phyloP scores from a whole-genome alignment of 148 eudicot genomes.

The Vaccinium corymbosum region DNA sequence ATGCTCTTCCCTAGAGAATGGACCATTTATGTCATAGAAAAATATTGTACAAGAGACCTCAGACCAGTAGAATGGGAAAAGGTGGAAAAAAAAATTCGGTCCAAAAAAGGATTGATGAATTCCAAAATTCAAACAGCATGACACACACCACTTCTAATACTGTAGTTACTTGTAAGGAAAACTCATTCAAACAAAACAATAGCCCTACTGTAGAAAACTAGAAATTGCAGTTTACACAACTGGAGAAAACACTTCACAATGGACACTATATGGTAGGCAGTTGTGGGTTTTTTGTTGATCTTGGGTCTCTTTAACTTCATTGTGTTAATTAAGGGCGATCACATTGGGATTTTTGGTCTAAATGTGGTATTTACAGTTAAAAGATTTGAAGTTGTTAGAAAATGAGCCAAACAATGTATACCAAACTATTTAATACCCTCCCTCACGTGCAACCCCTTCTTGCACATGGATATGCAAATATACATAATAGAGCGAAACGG shows the following conservation, averaged over 20 bases:
- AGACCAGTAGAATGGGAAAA: neutral
- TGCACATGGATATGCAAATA: neutral
- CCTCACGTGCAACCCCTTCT: neutral
- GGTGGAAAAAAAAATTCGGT: neutral
- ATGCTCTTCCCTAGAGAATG: slow-evolving; percentile 36
- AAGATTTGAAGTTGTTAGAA: neutral
- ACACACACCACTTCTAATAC: neutral
- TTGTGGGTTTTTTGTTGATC: neutral
- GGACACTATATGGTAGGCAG: neutral
- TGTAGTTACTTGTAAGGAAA: neutral
- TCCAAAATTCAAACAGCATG: neutral
- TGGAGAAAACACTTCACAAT: neutral
- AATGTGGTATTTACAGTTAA: neutral
- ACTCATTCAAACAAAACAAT: neutral
- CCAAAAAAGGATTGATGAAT: neutral
- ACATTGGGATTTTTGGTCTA: neutral
- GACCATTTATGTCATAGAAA: neutral
- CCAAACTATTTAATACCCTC: neutral
- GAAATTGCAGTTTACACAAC: neutral
- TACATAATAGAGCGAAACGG: neutral
- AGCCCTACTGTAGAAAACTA: neutral
- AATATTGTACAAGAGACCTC: neutral
- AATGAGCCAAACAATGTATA: neutral
- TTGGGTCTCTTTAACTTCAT: neutral
- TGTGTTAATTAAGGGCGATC: neutral